phyloP scores from a whole-genome alignment of 2,329 filamentous ascomycete species.

The Claviceps arundinis region DNA sequence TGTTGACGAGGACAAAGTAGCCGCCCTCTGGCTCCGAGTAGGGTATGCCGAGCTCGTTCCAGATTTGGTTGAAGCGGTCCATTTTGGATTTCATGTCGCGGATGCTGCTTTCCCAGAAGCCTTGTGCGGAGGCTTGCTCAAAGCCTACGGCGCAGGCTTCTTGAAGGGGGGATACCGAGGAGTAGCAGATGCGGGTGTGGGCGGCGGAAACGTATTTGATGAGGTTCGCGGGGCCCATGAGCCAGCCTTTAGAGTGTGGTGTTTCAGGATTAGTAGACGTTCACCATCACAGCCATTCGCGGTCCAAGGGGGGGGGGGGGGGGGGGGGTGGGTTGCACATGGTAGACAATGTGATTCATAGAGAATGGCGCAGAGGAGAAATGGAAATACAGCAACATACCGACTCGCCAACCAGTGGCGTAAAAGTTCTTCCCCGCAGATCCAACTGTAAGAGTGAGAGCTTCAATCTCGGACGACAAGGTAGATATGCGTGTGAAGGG shows the following conservation, averaged over 20 bases:
- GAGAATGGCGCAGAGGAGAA: not conserved
- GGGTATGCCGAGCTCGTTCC: slow-evolving; percentile 59
- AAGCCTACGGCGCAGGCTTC: slow-evolving; percentile 91
- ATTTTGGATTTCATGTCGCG: slow-evolving; percentile 84
- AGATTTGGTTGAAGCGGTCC: slow-evolving; percentile 71
- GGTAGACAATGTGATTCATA: not conserved
- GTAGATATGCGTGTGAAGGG: slow-evolving; percentile 90
- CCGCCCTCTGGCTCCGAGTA: slow-evolving; percentile 92
- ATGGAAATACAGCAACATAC: slow-evolving; percentile 17
- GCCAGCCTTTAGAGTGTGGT: slow-evolving; percentile 45
- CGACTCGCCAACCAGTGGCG: slow-evolving; percentile 89
- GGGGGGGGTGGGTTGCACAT: too few relatives aligned
- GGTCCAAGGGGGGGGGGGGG: too few relatives aligned
- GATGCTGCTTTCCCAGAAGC: slow-evolving; percentile 79
- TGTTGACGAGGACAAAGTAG: slow-evolving; percentile 94
- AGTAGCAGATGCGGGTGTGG: slow-evolving; percentile 94
- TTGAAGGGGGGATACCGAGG: slow-evolving; percentile 82
- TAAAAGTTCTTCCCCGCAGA: slow-evolving; percentile 98
- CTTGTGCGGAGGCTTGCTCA: slow-evolving; percentile 69
- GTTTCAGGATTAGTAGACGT: too few relatives aligned
- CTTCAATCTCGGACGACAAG: slow-evolving; percentile 77
- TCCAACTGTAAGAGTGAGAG: slow-evolving; percentile 81
- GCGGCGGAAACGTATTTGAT: slow-evolving; percentile 87
- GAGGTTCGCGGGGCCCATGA: slow-evolving; percentile 78
- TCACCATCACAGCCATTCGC: too few relatives aligned